Evolutionary conservation across 2,329 filamentous ascomycete genomes (phyloP), one percentile per base, ranked within the genome.

Genomic region (Verticillium albo-atrum): DNA sequence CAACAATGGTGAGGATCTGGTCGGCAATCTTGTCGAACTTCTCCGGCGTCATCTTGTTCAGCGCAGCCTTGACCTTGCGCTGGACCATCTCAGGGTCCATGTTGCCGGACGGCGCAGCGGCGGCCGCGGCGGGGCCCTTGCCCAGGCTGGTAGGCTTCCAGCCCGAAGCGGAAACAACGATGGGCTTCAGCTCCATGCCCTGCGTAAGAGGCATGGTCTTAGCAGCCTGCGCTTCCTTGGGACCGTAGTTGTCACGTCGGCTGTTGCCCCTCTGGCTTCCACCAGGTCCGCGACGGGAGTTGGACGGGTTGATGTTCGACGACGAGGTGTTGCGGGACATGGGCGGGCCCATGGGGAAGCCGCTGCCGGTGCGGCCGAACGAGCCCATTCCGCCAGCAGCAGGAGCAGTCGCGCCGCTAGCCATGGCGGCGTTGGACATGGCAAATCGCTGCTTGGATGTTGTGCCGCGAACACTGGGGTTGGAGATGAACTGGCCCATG

Each of bases 31-130:
- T 92, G 73, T 97, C 93, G 69, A 99, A 99, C 72, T 98, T 99
- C 79, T 99, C 95, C 0, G 95, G 95, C 0, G 95, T 98, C 95
- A 99, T 98, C 89, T 99, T 99, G 87, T 99, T 99, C 69, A 99
- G 82, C 62, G 91, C 91, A 64, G 92, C 90, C 88, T 99, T 99
- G 74, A 99, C 95, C 88, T 99, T 99, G 68, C 94, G 89, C 80
- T 99, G 95, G 60, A 99, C 95, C 81, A 95, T 87, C 68, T 94
- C 91, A 26, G 95, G 94, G 65, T 96, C 87, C 78, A 98, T 85
- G 68, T 91, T 83, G 56, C 79, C 79, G 9, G 79, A 73, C 64
- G 79, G 75, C 37, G 75, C 72, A 51, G 75, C 63, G 42, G 79
- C 74, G 56, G 72, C n/a, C n/a, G n/a, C 62, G 32, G 72, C 66